A percentile compares a stretch with the other conserved stretches of the same genome.
Evolutionary conservation across 768 basidiomycete species (phyloP).

Genomic region (Crucibulum laeve): DNA sequence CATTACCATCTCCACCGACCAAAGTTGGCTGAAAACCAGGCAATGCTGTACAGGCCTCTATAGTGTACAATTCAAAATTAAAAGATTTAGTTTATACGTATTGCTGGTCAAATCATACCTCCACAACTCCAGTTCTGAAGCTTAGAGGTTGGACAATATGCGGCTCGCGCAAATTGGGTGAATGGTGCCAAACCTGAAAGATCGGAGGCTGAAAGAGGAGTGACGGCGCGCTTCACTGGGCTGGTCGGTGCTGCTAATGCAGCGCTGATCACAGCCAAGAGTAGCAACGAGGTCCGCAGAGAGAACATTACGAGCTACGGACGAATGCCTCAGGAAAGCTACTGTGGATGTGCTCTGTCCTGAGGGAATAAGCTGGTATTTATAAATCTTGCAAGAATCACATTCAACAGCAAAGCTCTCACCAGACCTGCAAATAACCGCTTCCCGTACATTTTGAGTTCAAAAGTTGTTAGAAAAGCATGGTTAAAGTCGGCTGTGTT

Average conservation of each 20-base stretch:
- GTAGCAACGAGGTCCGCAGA: neutral
- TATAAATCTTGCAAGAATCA: neutral
- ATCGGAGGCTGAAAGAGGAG: conserved; percentile 18
- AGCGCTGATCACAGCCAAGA: neutral
- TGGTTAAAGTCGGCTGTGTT: too few relatives aligned
- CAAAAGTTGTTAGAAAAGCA: too few relatives aligned
- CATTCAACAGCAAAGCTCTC: neutral
- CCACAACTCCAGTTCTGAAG: conserved; percentile 43
- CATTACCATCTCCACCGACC: conserved; percentile 44
- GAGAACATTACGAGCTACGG: neutral
- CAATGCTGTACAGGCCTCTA: conserved; percentile 34
- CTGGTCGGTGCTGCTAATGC: conserved; percentile 9
- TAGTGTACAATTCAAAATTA: neutral
- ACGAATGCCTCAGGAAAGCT: neutral
- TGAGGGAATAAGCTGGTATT: too few relatives aligned
- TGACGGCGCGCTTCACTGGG: conserved; percentile 12
- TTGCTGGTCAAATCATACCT: conserved; percentile 28
- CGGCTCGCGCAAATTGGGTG: conserved; percentile 48
- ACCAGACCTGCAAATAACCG: too few relatives aligned
- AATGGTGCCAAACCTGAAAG: conserved; percentile 36
- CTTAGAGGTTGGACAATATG: conserved; percentile 39
- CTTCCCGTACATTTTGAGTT: too few relatives aligned
- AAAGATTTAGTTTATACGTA: neutral
- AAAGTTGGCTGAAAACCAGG: conserved; percentile 33
- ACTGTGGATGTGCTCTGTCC: too few relatives aligned